Percentiles rank a stretch among this genome's conserved stretches.
Evolutionary conservation across 192 early-diverging fungal genomes (phyloP).

Genomic region (Backusella psychrophila): DNA sequence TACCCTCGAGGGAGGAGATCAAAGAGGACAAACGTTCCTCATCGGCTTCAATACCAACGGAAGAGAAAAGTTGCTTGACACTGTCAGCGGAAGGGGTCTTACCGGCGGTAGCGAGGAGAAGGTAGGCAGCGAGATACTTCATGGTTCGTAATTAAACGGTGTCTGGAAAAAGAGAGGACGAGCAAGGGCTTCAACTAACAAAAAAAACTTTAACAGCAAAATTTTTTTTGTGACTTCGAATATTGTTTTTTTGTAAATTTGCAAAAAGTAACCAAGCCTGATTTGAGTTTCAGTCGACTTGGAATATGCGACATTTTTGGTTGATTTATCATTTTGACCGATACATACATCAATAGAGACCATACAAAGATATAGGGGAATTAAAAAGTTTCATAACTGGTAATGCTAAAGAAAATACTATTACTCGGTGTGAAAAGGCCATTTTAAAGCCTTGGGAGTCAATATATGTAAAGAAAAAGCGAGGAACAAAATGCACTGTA

Average conservation of each 20-base stretch:
- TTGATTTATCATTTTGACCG: too few relatives aligned
- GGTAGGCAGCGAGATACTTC: conserved; percentile 99
- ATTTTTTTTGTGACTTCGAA: not conserved
- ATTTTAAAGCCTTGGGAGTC: too few relatives aligned
- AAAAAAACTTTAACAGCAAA: conserved; percentile 3
- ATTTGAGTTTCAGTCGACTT: too few relatives aligned
- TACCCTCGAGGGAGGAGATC: conserved; percentile 81
- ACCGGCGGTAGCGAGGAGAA: conserved; percentile 89
- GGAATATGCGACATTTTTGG: too few relatives aligned
- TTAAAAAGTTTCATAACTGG: too few relatives aligned
- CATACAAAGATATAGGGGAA: too few relatives aligned
- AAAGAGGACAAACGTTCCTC: conserved; percentile 74
- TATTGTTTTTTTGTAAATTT: not conserved
- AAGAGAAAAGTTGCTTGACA: conserved; percentile 78
- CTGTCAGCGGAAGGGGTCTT: conserved; percentile 78
- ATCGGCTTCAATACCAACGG: conserved; percentile 94
- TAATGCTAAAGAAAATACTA: too few relatives aligned
- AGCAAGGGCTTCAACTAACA: not conserved
- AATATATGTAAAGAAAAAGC: too few relatives aligned
- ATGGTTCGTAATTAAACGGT: conserved; percentile 45
- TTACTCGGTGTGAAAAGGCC: too few relatives aligned
- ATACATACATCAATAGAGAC: too few relatives aligned
- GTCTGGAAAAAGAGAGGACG: conserved; percentile 3
- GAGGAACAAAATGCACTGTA: too few relatives aligned
- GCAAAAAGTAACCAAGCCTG: too few relatives aligned